Evolutionary conservation across 73 alveolate genomes (phyloP).

Genomic region (Paramecium sexaurelia): DNA sequence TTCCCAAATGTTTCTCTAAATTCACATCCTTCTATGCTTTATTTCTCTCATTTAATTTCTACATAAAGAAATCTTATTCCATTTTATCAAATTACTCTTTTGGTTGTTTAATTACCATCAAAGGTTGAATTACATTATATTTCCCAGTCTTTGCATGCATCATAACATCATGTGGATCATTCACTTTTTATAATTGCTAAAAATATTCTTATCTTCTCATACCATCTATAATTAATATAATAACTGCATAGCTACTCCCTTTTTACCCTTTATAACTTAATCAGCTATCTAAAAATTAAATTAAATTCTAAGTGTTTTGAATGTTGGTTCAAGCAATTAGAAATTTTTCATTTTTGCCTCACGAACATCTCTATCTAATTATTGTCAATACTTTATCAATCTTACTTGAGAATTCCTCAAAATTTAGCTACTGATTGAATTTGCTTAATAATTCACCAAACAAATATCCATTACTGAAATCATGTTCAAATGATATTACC

Average conservation of each 20-base stretch:
- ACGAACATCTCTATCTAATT: conserved; percentile 74
- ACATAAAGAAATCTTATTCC: conserved; percentile 70
- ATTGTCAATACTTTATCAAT: conserved; percentile 55
- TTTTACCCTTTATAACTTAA: conserved; percentile 81
- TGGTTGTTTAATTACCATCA: conserved; percentile 76
- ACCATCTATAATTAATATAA: conserved; percentile 81
- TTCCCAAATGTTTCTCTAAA: conserved; percentile 82
- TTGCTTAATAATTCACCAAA: conserved; percentile 96
- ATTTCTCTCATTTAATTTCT: conserved; percentile 81
- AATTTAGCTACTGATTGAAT: conserved; percentile 91
- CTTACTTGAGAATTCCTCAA: conserved; percentile 87
- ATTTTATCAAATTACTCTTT: conserved; percentile 76
- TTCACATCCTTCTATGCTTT: conserved; percentile 91
- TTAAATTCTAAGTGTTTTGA: conserved; percentile 84
- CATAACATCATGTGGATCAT: conserved; percentile 82
- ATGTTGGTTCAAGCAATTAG: conserved; percentile 83
- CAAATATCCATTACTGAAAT: conserved; percentile 95
- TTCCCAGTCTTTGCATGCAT: conserved; percentile 80
- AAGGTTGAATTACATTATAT: conserved; percentile 77
- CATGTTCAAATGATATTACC: conserved; percentile 93
- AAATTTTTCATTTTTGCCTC: conserved; percentile 90
- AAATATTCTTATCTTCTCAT: not conserved
- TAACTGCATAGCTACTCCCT: conserved; percentile 85
- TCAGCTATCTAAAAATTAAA: conserved; percentile 87
- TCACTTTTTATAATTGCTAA: conserved; percentile 76